Percentiles rank a stretch among this genome's conserved stretches.
Conservation (phyloP, 371 early-diverging fungal species). For the Lichtheimia ornata region DNA sequence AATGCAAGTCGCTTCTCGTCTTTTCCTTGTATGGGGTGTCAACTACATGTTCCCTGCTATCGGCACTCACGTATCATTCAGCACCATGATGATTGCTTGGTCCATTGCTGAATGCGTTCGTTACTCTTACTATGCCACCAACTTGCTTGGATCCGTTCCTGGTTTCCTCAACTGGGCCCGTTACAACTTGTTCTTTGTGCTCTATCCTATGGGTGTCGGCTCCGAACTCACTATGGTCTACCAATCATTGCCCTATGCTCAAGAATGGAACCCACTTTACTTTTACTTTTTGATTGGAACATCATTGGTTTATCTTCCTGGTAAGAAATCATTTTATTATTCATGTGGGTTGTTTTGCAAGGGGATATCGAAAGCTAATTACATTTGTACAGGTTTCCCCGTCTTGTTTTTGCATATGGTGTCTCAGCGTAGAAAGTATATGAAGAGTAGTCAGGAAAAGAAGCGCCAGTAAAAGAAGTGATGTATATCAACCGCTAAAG, state of each 20-base stretch:
- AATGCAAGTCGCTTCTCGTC: conserved; percentile 86
- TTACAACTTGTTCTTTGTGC: conserved; percentile 58
- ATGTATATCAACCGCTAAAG: conserved; percentile 15
- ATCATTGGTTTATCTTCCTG: conserved; percentile 71
- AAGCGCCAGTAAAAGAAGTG: conserved; percentile 10
- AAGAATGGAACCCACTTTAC: conserved; percentile 47
- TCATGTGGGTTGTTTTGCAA: neutral
- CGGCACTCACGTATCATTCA: conserved; percentile 66
- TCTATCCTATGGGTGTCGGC: conserved; percentile 90
- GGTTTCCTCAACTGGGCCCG: conserved; percentile 66
- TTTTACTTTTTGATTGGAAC: conserved; percentile 56
- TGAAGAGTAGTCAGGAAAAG: conserved; percentile 30
- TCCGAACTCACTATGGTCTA: conserved; percentile 82
- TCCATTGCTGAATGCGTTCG: conserved; percentile 88
- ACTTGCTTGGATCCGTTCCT: conserved; percentile 58
- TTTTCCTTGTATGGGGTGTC: conserved; percentile 85
- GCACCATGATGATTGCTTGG: conserved; percentile 93
- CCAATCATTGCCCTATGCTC: conserved; percentile 69
- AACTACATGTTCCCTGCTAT: conserved; percentile 69
- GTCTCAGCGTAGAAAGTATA: conserved; percentile 77
- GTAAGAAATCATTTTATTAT: conserved; percentile 34
- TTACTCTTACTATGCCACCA: conserved; percentile 82
- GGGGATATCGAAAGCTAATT: neutral
- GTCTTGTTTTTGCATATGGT: conserved; percentile 91
- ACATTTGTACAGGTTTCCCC: conserved; percentile 61